Base-by-base conservation (phyloP, 2,329 filamentous ascomycete species). In the Macroventuria anomochaeta region DNA sequence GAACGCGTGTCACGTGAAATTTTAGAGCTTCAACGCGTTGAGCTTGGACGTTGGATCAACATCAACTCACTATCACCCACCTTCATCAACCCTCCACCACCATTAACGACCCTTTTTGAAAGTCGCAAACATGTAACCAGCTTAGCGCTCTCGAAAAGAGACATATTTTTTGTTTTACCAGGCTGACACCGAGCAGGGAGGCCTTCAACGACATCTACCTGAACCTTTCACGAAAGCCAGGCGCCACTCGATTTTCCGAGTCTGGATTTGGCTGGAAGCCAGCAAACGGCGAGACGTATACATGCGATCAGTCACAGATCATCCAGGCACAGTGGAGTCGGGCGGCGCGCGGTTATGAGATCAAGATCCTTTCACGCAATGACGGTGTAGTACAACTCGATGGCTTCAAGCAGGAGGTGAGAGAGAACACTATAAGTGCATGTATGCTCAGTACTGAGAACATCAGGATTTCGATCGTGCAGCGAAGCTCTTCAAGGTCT, bases 141-240 rank as follows among this genome's bases (percentile, higher is more conserved):
- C 18, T 17, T 6, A 7, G 15, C 3, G 1, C 13, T 10, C 2
- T 26, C 17, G 5, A 8, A 2, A 8, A 18, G 13, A 31, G 13
- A 13, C 26, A 5, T 2, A 0, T 29, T 28, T 26, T 3, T 2
- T 17, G n/a, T 1, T 13, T 12, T 12, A 31, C 25, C 10, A 39
- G 17, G 51, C 55, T 60, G 32, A 60, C 52, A 48, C n/a, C 25
- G 23, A 47, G 31, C 57, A 87, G 84, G 84, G 95, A 99, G 85
- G 95, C 89, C 73, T 99, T 99, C 79, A 93, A 97, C 74, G 92
- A 91, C 78, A 96, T 97, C 79, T 93, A 95, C 78, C 86, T 99
- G 68, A 93, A 99, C 75, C 85, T 99, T 56, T 97, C 93, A 68
- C 95, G 92, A 76, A 89, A 95, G 77, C 85, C 87, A 54, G 95